Evolutionary conservation across 2,329 filamentous ascomycete genomes (phyloP), one percentile per base, ranked within the genome.

Genomic region (Leptographium wingfieldii): DNA sequence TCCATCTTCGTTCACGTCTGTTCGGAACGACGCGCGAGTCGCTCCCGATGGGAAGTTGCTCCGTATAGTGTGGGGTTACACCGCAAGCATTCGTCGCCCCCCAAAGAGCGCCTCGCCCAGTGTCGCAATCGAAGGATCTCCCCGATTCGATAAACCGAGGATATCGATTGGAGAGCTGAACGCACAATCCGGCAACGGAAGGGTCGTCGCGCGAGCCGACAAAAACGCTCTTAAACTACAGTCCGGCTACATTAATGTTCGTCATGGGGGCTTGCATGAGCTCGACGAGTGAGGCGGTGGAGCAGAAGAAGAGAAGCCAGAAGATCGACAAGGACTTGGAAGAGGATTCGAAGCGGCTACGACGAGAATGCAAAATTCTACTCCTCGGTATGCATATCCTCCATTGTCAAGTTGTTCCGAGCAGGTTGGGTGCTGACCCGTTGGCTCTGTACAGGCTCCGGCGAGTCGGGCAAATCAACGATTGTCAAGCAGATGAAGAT

Each of bases 401-500:
- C 29, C 16, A 29, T 29, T 3, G 16, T 7, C 6, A 19, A 43
- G 40, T 14, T n/a, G 29, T 14, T n/a, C 16, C 14, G 14, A 9
- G n/a, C 46, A 9, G 4, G 1, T 19, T 16, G 19, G 22, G 11
- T 16, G 16, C 56, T 38, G 11, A 51, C 29, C 12, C n/a, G n/a
- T n/a, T 22, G 31, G 10, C n/a, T 27, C 5, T 7, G 5, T 27
- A 1, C 71, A 96, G 92, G 94, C 66, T 97, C 94, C 65, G 94
- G 94, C 65, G 94, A 99, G 77, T 96, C 92, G 74, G 94, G 94
- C 67, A 99, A 99, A 76, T 97, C 92, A 60, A 99, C 94, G 11
- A 97, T 99, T 69, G 94, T 99, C 67, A 99, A 99, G 75, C 94
- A 97, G 80, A 99, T 99, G 94, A 99, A 97, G 76, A 99, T 99